A percentile compares a stretch with the other conserved stretches of the same genome.
Conservation (phyloP, 169 alveolate species). For the Eimeria acervulina region DNA sequence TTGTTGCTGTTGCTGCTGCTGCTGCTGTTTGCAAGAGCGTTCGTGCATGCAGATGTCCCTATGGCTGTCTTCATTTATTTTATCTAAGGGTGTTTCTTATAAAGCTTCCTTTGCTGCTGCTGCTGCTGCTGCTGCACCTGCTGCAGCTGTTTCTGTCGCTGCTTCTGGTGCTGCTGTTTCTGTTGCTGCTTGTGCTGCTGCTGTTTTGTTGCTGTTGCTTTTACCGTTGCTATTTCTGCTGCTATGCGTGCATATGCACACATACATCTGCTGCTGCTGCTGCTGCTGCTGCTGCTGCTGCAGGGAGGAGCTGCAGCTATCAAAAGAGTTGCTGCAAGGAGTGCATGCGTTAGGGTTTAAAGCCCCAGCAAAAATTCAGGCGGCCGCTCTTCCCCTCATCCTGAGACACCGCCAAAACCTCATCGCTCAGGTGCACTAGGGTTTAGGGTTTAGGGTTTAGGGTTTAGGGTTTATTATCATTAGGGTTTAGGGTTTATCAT, state of each 20-base stretch:
- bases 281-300: neutral
- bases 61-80: neutral
- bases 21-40: neutral
- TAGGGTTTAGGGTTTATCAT: neutral
- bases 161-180: neutral
- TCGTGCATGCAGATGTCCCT: no score
- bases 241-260: no score
- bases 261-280: neutral
- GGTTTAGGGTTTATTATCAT: neutral
- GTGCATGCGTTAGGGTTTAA: slow-evolving; percentile 66
- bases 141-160: neutral
- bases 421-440: slow-evolving; percentile 60
- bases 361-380: slow-evolving; percentile 81
- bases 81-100: neutral
- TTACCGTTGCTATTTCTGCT: no score
- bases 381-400: slow-evolving; percentile 82
- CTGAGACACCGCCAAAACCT: slow-evolving; percentile 53
- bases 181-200: neutral
- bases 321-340: slow-evolving; percentile 74
- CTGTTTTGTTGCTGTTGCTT: no score
- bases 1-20: neutral
- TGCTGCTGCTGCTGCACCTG: neutral
- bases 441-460: neutral
- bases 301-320: slow-evolving; percentile 75
- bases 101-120: neutral